These are phyloP conservation scores for Pirum gemmata DNA, from an alignment of 78 protist species.

Conservation along the genomic window DNA sequence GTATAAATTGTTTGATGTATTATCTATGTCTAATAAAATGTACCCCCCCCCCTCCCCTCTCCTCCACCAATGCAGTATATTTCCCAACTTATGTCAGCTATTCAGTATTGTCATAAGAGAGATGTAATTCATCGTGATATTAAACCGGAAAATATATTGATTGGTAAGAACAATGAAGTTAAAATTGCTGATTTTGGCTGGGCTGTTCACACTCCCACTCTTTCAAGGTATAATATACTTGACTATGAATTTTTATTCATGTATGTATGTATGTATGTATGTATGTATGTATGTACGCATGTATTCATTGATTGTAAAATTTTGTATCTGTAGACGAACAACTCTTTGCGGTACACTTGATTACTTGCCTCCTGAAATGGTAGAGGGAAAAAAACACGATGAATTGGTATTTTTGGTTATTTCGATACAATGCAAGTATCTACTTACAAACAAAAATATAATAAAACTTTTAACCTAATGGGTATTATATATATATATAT, in stretches of 20 bases:
- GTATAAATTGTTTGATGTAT: no score
- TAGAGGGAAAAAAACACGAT: slow-evolving; percentile 66
- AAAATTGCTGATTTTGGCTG: slow-evolving; percentile 95
- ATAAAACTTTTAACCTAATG: neutral
- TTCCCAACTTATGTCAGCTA: neutral
- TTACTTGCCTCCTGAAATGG: slow-evolving; percentile 92
- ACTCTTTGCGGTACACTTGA: slow-evolving; percentile 91
- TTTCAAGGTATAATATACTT: no score
- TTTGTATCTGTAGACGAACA: slow-evolving; percentile 37
- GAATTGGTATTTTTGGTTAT: neutral
- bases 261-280: no score
- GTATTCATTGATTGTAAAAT: neutral
- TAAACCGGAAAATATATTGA: neutral
- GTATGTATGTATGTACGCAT: neutral
- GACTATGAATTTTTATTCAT: no score
- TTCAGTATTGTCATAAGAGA: neutral
- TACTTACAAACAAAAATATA: neutral
- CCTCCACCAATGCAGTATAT: neutral
- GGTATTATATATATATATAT: no score
- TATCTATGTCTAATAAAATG: no score
- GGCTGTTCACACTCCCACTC: slow-evolving; percentile 73
- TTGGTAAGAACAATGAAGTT: slow-evolving; percentile 58
- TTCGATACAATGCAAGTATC: neutral
- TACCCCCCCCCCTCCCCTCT: no score
- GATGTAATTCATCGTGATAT: slow-evolving; percentile 2